Percentiles rank a stretch among this genome's conserved stretches.
These are phyloP conservation scores for Ambispora gerdemannii DNA, from an alignment of 192 early-diverging fungal species.

Conservation along the genomic window DNA sequence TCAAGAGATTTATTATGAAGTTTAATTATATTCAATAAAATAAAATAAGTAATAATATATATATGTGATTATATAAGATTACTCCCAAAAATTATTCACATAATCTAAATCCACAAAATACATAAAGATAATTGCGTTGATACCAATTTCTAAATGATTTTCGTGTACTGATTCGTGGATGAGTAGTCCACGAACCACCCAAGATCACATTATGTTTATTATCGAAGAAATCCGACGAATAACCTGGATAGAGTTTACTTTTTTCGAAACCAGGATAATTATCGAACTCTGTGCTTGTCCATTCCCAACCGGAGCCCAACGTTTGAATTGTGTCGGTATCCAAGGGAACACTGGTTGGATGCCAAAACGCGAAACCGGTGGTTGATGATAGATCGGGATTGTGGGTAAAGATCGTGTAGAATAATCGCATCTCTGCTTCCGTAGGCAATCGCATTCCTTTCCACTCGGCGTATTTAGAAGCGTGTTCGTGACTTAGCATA, in stretches of 20 bases:
- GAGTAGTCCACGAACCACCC: conserved; percentile 86
- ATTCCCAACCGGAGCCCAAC: conserved; percentile 68
- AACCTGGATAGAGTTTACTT: conserved; percentile 78
- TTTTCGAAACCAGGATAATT: conserved; percentile 58
- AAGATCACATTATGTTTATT: conserved; percentile 78
- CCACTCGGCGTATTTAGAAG: conserved; percentile 62
- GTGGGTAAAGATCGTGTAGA: background rate
- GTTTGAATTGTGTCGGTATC: conserved; percentile 7
- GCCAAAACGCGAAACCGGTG: conserved; percentile 68
- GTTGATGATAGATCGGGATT: conserved; percentile 45
- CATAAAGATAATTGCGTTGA: conserved; percentile 80
- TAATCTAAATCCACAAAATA: conserved; percentile 75
- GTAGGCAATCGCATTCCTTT: conserved; percentile 66
- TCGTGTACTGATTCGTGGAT: conserved; percentile 67
- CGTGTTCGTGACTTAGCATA: conserved; percentile 63
- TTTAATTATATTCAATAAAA: no score
- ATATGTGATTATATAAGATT: no score
- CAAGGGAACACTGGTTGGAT: conserved; percentile 51
- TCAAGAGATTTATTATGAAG: no score
- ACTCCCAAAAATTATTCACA: no score
- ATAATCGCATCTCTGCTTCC: conserved; percentile 65
- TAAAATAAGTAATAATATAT: no score
- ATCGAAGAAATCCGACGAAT: conserved; percentile 90
- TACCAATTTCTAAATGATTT: conserved; percentile 88
- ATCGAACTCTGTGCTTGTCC: conserved; percentile 68